Evolutionary conservation across 2,329 filamentous ascomycete genomes (phyloP).

Genomic region (Venturia nashicola): DNA sequence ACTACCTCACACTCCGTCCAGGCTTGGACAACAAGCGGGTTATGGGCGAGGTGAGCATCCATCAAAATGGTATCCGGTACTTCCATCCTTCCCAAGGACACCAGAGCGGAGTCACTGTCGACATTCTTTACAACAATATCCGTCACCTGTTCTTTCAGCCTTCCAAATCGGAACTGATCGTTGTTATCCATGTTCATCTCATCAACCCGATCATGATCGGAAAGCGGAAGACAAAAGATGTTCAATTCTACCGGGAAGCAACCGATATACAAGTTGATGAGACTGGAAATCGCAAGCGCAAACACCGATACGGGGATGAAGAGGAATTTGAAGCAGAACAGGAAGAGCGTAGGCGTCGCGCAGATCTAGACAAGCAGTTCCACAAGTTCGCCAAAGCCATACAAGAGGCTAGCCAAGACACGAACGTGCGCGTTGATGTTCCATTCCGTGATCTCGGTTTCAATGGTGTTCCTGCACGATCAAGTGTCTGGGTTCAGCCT

Average conservation of each 20-base stretch:
- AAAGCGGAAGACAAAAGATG: constrained; percentile 98
- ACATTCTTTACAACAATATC: constrained; percentile 95
- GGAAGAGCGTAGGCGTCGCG: constrained; percentile 80
- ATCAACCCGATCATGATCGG: constrained; percentile 97
- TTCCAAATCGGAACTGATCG: constrained; percentile 88
- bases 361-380: constrained; percentile 91
- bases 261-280: constrained; percentile 99
- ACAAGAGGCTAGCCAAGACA: constrained; percentile 85
- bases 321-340: constrained; percentile 98
- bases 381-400: constrained; percentile 96
- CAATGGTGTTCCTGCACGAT: constrained; percentile 89
- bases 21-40: constrained; percentile 95
- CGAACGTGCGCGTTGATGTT: constrained; percentile 88
- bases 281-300: constrained; percentile 93
- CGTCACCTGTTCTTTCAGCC: constrained; percentile 99
- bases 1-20: constrained; percentile 91
- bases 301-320: constrained; percentile 94
- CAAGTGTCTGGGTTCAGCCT: constrained; percentile 89
- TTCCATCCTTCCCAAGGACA: constrained; percentile 46
- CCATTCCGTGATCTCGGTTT: constrained; percentile 94
- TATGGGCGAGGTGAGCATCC: constrained; percentile 89
- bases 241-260: constrained; percentile 95
- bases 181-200: constrained; percentile 94
- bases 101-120: constrained; percentile 62
- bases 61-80: constrained; percentile 97